A percentile compares a stretch with the other conserved stretches of the same genome.
These are phyloP conservation scores for Apiotrichum sp. DNA, from an alignment of 1,284 basidiomycete genomes.

Conservation along the genomic window DNA sequence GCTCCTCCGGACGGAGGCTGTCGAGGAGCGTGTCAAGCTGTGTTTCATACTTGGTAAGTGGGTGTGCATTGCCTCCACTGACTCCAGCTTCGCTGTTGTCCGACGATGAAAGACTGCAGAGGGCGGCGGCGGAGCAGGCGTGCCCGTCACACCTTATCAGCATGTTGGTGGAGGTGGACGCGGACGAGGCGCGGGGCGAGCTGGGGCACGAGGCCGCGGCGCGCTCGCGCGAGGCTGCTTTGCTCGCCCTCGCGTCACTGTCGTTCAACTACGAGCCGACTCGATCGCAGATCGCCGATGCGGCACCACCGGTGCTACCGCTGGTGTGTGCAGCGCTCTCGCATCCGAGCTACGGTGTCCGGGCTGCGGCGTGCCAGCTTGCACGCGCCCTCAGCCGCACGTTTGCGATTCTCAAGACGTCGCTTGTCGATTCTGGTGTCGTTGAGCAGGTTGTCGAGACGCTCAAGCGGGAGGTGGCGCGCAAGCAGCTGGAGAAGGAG, in stretches of 20 bases:
- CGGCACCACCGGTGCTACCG: conserved; percentile 51
- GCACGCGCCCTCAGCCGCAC: conserved; percentile 71
- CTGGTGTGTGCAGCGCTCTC: conserved; percentile 55
- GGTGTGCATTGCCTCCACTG: too few relatives aligned
- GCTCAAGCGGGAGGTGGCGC: conserved; percentile 46
- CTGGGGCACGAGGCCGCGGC: conserved; percentile 39
- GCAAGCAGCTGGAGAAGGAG: conserved; percentile 1
- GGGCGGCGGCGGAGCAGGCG: conserved; percentile 28
- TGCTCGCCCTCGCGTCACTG: conserved; percentile 65
- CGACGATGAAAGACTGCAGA: conserved; percentile 62
- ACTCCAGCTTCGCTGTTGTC: conserved; percentile 60
- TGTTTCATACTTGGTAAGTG: conserved; percentile 63
- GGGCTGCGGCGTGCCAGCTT: conserved; percentile 77
- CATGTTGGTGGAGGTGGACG: conserved; percentile 38
- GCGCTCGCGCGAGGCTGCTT: conserved; percentile 53
- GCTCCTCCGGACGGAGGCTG: conserved; percentile 28
- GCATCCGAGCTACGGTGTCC: conserved; percentile 64
- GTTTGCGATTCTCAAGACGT: conserved; percentile 71
- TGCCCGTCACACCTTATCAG: conserved; percentile 25
- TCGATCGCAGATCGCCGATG: conserved; percentile 60
- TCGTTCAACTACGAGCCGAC: conserved; percentile 64
- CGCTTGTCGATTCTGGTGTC: conserved; percentile 71
- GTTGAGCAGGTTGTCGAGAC: conserved; percentile 63
- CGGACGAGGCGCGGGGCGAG: conserved; percentile 56
- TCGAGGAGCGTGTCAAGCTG: conserved; percentile 44